Conservation (phyloP, 441 rosid genomes). For the Geranium incanum region DNA sequence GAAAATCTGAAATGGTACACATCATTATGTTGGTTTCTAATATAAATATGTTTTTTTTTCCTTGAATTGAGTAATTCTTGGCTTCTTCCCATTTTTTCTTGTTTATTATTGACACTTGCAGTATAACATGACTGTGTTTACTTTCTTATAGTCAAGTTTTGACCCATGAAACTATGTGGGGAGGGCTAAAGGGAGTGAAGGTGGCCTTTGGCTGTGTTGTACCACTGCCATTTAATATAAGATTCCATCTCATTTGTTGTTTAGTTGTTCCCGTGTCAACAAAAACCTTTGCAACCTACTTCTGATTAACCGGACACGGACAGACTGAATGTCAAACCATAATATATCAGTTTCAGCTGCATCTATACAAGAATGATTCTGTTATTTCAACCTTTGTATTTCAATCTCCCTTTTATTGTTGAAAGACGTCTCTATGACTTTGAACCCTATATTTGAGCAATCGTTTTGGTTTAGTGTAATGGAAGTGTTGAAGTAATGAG, state of each 20-base stretch:
- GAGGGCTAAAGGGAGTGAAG: neutral
- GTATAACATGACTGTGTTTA: neutral
- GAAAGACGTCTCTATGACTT: neutral
- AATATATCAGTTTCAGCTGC: neutral
- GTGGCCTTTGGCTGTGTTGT: neutral
- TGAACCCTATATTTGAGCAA: neutral
- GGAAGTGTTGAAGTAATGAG: neutral
- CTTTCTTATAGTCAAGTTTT: neutral
- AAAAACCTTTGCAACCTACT: neutral
- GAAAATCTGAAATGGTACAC: neutral
- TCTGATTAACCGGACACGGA: neutral
- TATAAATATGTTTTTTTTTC: neutral
- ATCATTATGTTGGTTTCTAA: neutral
- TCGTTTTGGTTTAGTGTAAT: conserved; percentile 9
- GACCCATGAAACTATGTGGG: neutral
- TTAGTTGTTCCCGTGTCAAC: neutral
- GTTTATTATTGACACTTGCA: neutral
- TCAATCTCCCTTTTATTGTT: neutral
- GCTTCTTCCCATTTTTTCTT: neutral
- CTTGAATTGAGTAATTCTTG: neutral
- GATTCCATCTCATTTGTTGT: neutral
- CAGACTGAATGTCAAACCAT: neutral
- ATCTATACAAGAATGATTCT: neutral
- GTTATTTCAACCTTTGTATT: neutral
- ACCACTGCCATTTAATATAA: neutral